These are phyloP conservation scores for Odonthalia washingtoniensis DNA, from an alignment of 31 red algal genomes.

Conservation along the genomic window DNA sequence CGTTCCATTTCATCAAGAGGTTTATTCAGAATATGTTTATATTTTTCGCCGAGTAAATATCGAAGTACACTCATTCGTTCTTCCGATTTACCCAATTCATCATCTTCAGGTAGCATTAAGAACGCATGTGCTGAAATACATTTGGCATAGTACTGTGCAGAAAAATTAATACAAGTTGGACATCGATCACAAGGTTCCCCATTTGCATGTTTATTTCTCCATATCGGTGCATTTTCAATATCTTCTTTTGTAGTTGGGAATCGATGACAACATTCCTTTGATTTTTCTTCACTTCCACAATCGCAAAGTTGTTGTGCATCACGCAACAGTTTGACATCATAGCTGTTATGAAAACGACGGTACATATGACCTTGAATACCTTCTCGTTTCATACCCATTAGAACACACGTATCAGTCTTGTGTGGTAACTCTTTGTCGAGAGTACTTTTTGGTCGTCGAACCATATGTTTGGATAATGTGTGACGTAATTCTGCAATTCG, in stretches of 20 bases:
- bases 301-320: conserved; percentile 63
- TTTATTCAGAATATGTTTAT: not conserved
- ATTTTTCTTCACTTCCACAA: conserved; percentile 47
- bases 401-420: conserved; percentile 84
- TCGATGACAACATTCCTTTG: conserved; percentile 68
- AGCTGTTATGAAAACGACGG: conserved; percentile 72
- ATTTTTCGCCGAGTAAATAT: conserved; percentile 58
- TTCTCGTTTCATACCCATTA: conserved; percentile 70
- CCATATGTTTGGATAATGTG: conserved; percentile 75
- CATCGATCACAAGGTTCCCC: conserved; percentile 47
- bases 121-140: conserved; percentile 65
- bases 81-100: conserved; percentile 52
- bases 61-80: conserved; percentile 41
- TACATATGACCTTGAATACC: conserved; percentile 74
- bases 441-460: conserved; percentile 74
- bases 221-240: conserved; percentile 61
- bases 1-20: conserved; percentile 38
- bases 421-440: conserved; percentile 76
- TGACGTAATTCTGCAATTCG: conserved; percentile 45
- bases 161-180: conserved; percentile 71
- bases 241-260: conserved; percentile 47
- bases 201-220: conserved; percentile 69
- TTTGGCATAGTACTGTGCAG: conserved; percentile 57
- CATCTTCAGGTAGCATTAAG: conserved; percentile 57
- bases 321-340: conserved; percentile 76